phyloP scores from a whole-genome alignment of 192 early-diverging fungal genomes.

The Gigaspora rosea region DNA sequence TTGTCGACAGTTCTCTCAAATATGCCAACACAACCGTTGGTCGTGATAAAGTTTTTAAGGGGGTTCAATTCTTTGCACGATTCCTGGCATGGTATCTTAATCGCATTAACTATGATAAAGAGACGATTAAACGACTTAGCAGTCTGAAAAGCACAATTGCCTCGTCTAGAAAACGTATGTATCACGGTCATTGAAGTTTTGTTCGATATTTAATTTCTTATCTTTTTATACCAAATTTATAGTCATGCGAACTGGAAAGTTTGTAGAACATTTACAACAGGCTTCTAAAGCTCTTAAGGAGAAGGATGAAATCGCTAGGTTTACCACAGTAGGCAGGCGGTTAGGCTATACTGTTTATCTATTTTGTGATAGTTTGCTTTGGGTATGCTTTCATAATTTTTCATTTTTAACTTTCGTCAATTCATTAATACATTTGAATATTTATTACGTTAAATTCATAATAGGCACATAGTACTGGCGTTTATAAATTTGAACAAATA shows the following conservation, averaged over 20 bases:
- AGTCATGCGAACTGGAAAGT: conserved; percentile 72
- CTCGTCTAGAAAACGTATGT: conserved; percentile 70
- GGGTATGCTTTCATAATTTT: conserved; percentile 47
- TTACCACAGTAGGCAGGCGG: conserved; percentile 57
- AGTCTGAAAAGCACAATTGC: conserved; percentile 63
- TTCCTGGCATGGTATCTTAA: conserved; percentile 72
- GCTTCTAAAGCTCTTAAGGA: conserved; percentile 55
- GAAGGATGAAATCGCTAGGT: conserved; percentile 62
- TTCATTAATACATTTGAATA: too few species aligned
- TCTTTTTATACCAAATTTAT: neutral
- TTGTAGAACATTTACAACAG: conserved; percentile 64
- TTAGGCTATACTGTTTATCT: conserved; percentile 64
- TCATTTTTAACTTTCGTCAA: neutral
- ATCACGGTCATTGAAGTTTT: too few species aligned
- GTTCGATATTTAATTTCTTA: too few species aligned
- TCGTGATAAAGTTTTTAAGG: conserved; percentile 78
- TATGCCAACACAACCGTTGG: conserved; percentile 66
- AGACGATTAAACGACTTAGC: conserved; percentile 56
- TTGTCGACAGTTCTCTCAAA: conserved; percentile 47
- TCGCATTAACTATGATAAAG: conserved; percentile 59
- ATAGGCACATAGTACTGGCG: conserved; percentile 59
- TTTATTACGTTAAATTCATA: neutral
- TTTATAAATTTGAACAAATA: conserved; percentile 64
- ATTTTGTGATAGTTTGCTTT: conserved; percentile 60
- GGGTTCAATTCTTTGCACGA: conserved; percentile 85